Evolutionary conservation across 257 asterid species (phyloP).

Genomic region (Solanum bukasovii): DNA sequence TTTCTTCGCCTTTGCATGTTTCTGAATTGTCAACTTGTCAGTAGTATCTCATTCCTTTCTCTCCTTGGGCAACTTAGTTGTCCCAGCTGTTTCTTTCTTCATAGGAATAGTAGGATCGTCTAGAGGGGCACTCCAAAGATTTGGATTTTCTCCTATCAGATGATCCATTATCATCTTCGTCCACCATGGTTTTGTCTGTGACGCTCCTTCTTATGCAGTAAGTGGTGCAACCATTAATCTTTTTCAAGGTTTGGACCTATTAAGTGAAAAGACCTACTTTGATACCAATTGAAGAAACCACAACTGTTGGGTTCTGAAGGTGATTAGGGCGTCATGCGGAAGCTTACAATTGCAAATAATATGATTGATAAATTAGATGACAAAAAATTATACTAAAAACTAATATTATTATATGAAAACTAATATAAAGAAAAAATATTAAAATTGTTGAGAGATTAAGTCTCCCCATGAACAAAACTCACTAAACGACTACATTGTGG

Average conservation of each 20-base stretch:
- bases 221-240: background rate
- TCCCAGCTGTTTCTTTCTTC: background rate
- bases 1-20: background rate
- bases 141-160: too few relatives aligned
- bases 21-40: background rate
- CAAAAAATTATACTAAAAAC: too few relatives aligned
- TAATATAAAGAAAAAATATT: too few relatives aligned
- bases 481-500: too few relatives aligned
- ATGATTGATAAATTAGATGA: too few relatives aligned
- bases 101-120: background rate
- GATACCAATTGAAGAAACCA: background rate
- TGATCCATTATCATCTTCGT: background rate
- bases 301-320: background rate
- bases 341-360: too few relatives aligned
- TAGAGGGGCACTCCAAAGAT: background rate
- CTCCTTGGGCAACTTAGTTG: background rate
- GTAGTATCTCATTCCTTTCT: background rate
- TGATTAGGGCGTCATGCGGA: too few relatives aligned
- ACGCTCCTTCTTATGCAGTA: background rate
- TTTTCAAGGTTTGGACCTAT: background rate
- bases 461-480: too few relatives aligned
- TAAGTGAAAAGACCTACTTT: too few relatives aligned
- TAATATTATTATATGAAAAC: too few relatives aligned
- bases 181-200: background rate
- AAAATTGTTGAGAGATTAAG: too few relatives aligned